Base-by-base conservation (phyloP, 257 asterid species). In the Fraxinus quadrangulata region DNA sequence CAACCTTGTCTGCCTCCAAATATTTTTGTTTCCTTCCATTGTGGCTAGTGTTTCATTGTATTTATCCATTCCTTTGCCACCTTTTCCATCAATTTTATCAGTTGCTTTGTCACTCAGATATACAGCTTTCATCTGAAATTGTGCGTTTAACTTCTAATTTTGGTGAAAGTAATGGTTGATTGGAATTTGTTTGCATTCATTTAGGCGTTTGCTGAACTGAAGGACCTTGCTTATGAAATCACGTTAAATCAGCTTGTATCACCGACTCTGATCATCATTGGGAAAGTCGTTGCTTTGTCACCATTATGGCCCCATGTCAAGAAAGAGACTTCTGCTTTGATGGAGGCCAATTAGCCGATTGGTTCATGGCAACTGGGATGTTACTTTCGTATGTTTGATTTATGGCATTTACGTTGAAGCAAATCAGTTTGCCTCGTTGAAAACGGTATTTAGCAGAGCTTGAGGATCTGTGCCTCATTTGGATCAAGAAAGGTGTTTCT, bases 271-370 rank as follows among this genome's bases (percentile, higher is more conserved):
- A 87, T 94, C 72, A 85, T 94, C 79, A 89, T 94, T 1, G 97
- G 97, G 79, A 89, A 86, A 79, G 98, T 94, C 14, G 98, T 94
- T 16, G 86, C 92, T 49, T 92, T 94, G 75, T 92, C 98, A 9
- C 96, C 98, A 17, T 82, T 88, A 36, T 94, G 98, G 97, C 87
- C 86, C 3, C 77, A 86, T 79, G 78, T 91, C 45, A 49, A 45
- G 6, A 71, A 75, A 34, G 84, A 84, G 75, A 37, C 83, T 59
- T 77, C 91, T 26, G 45, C 81, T 39, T 84, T 90, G 73, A 83
- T 79, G 19, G 91, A 88, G 79, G 70, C 89, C 10, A 79, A 85
- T 67, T 85, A 85, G 74, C 79, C 65, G 5, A 28, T 51, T 51
- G 67, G 67, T 59, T 59, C 67, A 23, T 24, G 67, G 28, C 19